Evolutionary conservation across 208 protist genomes (phyloP).

Genomic region (Wallacemonas sp.): DNA sequence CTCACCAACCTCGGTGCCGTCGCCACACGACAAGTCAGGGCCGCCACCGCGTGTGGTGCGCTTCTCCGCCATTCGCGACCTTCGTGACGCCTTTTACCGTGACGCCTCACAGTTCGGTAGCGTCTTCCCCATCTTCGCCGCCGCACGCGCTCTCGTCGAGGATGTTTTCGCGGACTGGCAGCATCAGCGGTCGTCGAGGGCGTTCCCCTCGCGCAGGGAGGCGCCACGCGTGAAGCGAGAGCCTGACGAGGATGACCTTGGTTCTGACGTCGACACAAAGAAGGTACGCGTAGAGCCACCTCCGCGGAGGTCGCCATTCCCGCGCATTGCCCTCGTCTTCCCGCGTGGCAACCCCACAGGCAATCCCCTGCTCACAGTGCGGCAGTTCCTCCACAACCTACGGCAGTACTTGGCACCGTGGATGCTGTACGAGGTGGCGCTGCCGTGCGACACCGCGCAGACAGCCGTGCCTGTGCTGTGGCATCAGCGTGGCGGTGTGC

Average conservation of each 20-base stretch:
- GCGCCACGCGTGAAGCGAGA: neutral
- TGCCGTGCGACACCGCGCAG: conserved; percentile 2
- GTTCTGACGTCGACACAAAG: neutral
- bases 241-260: neutral
- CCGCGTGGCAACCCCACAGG: conserved; percentile 38
- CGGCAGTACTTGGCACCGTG: conserved; percentile 54
- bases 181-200: conserved; percentile 9
- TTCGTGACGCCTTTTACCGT: conserved; percentile 41
- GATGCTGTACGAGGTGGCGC: conserved; percentile 32
- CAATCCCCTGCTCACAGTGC: conserved; percentile 25
- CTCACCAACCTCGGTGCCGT: neutral
- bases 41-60: neutral
- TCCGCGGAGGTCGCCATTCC: conserved; percentile 9
- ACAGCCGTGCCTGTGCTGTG: conserved; percentile 25
- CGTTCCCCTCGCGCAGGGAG: too few species aligned
- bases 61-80: conserved; percentile 23
- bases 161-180: conserved; percentile 30
- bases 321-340: conserved; percentile 48
- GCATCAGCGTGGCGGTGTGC: conserved; percentile 52
- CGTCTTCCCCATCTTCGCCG: conserved; percentile 60
- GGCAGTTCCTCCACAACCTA: conserved; percentile 36
- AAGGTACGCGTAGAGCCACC: too few species aligned
- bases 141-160: conserved; percentile 36
- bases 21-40: neutral
- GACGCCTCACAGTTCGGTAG: conserved; percentile 42